Evolutionary conservation across 2,329 filamentous ascomycete species (phyloP), one percentile per base, ranked within the genome.

Genomic region (Aureobasidium mangrovei): DNA sequence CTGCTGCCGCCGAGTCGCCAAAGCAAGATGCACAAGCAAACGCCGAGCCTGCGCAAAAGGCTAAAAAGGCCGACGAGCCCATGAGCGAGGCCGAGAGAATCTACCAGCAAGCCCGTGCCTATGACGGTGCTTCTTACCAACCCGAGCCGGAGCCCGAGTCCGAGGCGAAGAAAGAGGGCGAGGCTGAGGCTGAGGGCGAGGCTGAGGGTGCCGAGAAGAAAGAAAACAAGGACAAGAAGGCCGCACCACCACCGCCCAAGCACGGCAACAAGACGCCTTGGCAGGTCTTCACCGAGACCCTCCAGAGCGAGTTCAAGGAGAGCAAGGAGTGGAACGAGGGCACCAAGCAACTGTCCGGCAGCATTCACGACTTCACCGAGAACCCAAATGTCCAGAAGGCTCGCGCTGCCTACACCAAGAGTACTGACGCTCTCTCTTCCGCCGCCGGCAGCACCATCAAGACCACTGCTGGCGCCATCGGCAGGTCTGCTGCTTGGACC

Each of bases 281-380:
- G 91, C 89, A 97, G 69, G 93, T 98, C 32, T 98, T 98, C 75
- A 88, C 88, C 66, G 93, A 98, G 67, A 98, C 93, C n/a, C 82
- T 98, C 72, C 83, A 88, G 69, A 80, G 78, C 55, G 93, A 98
- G 72, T 95, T 98, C 74, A 90, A 96, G 71, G 87, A 89, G 51
- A 97, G 91, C 12, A 95, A 97, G 68, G 93, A 98, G 70, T 98
- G 93, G 93, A 95, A 98, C 66, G 93, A 98, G 67, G 95, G 89
- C 41, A 98, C 91, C 40, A 97, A 98, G 75, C 88, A 93, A 61
- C 80, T 98, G 40, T 87, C 88, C 18, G 88, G 88, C 46, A 88
- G 86, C 4, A 89, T 91, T 18, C 86, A 95, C 66, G 84, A 96
- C 64, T 93, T 98, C 67, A 85, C 85, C 32, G 91, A 97, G 73